These are phyloP conservation scores for Pyrenula aspistea DNA, from an alignment of 495 filamentous ascomycete genomes.

Conservation along the genomic window DNA sequence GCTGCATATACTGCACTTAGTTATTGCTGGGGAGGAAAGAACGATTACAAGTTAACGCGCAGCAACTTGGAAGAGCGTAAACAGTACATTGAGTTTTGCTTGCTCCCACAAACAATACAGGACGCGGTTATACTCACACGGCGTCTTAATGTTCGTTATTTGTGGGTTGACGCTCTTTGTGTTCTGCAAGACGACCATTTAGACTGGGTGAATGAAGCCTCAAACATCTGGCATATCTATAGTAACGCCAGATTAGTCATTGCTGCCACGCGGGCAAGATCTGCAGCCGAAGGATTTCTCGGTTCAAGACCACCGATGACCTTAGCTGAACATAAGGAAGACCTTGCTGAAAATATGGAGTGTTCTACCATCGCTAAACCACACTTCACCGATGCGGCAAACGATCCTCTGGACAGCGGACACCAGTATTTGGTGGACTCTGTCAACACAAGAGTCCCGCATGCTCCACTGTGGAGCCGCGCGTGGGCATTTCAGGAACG, in stretches of 20 bases:
- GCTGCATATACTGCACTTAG: not conserved
- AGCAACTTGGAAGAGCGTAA: too few species aligned
- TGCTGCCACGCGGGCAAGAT: not conserved
- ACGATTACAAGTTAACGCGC: not conserved
- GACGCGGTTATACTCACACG: not conserved
- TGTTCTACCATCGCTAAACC: too few species aligned
- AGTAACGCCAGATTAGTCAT: not conserved
- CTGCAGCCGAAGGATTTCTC: not conserved
- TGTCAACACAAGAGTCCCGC: too few species aligned
- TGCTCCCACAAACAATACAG: not conserved
- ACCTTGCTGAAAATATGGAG: too few species aligned
- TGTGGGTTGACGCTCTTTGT: not conserved
- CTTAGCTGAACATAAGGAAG: too few species aligned
- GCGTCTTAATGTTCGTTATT: not conserved
- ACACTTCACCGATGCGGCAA: too few species aligned
- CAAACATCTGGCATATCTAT: not conserved
- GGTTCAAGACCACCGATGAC: too few species aligned
- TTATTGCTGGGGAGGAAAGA: not conserved
- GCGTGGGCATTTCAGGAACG: slow-evolving; percentile 13
- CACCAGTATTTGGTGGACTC: too few species aligned
- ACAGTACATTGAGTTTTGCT: not conserved
- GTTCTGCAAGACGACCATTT: not conserved
- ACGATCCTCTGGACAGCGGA: too few species aligned
- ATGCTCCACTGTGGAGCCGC: too few species aligned
- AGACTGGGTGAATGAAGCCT: not conserved